phyloP scores from a whole-genome alignment of 1,139 yeast species.

The Candida albicans region DNA sequence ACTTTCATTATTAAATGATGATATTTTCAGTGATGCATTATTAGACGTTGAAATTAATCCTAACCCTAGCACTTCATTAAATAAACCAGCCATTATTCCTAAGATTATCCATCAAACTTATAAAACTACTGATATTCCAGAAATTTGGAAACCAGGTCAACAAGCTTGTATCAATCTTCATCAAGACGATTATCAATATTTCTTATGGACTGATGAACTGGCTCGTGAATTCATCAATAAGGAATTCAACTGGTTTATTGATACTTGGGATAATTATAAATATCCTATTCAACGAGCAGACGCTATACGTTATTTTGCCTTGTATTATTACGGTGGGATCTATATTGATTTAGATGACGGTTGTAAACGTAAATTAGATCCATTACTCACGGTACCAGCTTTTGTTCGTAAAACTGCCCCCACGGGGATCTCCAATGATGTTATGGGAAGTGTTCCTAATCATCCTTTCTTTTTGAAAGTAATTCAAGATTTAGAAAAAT shows the following conservation, averaged over 20 bases:
- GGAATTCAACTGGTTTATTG: slow-evolving; percentile 82
- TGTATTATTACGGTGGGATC: slow-evolving; percentile 84
- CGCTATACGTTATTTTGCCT: slow-evolving; percentile 85
- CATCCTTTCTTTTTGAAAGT: slow-evolving; percentile 84
- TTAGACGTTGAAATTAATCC: slow-evolving; percentile 59
- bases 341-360: slow-evolving; percentile 92
- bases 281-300: slow-evolving; percentile 90
- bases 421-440: slow-evolving; percentile 89
- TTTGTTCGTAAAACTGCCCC: slow-evolving; percentile 87
- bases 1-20: slow-evolving; percentile 73
- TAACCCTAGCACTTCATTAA: slow-evolving; percentile 26
- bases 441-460: slow-evolving; percentile 83
- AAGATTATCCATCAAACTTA: slow-evolving; percentile 93
- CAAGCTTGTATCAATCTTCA: slow-evolving; percentile 72
- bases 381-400: slow-evolving; percentile 77
- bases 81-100: slow-evolving; percentile 64
- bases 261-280: slow-evolving; percentile 73
- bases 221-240: slow-evolving; percentile 75
- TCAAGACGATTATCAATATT: slow-evolving; percentile 77
- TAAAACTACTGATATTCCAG: slow-evolving; percentile 76
- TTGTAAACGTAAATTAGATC: slow-evolving; percentile 74
- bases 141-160: slow-evolving; percentile 77
- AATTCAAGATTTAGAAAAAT: slow-evolving; percentile 60
- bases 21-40: slow-evolving; percentile 63
- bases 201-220: slow-evolving; percentile 87